These are phyloP conservation scores for Mariannaea sp. DNA, from an alignment of 2,329 filamentous ascomycete genomes.

Conservation along the genomic window DNA sequence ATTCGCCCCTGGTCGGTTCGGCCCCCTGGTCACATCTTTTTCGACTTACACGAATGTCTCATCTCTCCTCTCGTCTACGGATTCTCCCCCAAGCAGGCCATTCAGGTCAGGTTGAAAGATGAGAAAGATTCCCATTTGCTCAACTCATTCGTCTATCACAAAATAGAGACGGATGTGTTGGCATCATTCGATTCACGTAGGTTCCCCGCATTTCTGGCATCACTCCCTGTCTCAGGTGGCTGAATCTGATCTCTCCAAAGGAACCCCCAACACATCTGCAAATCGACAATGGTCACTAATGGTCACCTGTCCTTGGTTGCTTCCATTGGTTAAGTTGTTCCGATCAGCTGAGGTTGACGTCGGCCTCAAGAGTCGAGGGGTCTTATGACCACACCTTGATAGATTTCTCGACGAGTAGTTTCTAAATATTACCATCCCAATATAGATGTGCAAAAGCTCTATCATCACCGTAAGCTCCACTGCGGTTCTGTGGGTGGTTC, in stretches of 20 bases:
- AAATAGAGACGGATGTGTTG: too few species aligned
- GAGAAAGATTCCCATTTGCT: neutral
- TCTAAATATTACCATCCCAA: too few species aligned
- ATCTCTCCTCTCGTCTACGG: too few species aligned
- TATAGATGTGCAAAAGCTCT: too few species aligned
- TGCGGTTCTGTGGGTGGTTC: too few species aligned
- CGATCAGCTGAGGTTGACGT: conserved; percentile 2
- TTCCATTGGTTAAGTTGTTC: neutral
- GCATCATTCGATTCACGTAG: neutral
- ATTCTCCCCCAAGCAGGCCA: too few species aligned
- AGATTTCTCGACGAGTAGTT: neutral
- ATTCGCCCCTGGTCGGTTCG: neutral
- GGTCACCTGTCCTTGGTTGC: neutral
- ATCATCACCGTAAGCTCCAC: too few species aligned
- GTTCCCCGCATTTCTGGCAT: neutral
- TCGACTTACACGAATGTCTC: too few species aligned
- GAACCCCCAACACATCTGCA: neutral
- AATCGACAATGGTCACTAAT: too few species aligned
- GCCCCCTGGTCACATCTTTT: too few species aligned
- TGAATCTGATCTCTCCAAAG: neutral
- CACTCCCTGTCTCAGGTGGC: neutral
- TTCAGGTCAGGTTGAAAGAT: neutral
- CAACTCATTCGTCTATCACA: neutral
- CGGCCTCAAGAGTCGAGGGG: neutral
- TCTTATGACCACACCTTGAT: neutral